These are phyloP conservation scores for Camellia japonica DNA, from an alignment of 148 eudicot genomes.

Conservation along the genomic window DNA sequence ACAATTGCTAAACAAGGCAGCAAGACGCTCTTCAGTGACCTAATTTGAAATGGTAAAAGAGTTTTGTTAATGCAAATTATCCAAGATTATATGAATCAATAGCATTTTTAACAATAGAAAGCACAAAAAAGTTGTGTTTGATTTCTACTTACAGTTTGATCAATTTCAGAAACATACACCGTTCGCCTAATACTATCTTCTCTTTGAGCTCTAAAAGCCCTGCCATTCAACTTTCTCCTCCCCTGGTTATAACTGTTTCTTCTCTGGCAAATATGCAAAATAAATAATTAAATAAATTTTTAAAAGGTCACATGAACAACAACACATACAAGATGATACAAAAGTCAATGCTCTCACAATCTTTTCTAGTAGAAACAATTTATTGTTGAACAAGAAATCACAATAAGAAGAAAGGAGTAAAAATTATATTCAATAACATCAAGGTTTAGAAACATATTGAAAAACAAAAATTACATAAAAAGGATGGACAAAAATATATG, in stretches of 20 bases:
- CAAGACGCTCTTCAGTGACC: slow-evolving; percentile 91
- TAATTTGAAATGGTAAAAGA: slow-evolving; percentile 27
- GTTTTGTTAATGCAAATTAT: slow-evolving; percentile 12
- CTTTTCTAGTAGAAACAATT: not conserved
- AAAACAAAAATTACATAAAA: not conserved
- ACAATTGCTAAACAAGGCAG: slow-evolving; percentile 69
- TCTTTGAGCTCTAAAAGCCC: slow-evolving; percentile 73
- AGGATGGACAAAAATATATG: not conserved
- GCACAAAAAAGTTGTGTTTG: not conserved
- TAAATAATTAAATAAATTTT: not conserved
- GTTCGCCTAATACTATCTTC: slow-evolving; percentile 91
- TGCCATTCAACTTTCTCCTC: slow-evolving; percentile 62
- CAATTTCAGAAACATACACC: slow-evolving; percentile 88
- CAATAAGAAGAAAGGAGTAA: not conserved
- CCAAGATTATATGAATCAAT: not conserved
- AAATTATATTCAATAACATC: not conserved
- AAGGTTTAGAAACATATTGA: not conserved
- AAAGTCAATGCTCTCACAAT: not conserved
- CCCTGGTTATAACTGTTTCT: slow-evolving; percentile 56
- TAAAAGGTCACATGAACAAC: not conserved
- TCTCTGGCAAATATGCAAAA: slow-evolving; percentile 40
- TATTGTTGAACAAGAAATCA: not conserved
- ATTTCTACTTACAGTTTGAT: slow-evolving; percentile 59
- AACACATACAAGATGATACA: not conserved
- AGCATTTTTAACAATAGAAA: not conserved